Conservation (phyloP, 352 stramenopile species). For the Phytophthora lateralis region DNA sequence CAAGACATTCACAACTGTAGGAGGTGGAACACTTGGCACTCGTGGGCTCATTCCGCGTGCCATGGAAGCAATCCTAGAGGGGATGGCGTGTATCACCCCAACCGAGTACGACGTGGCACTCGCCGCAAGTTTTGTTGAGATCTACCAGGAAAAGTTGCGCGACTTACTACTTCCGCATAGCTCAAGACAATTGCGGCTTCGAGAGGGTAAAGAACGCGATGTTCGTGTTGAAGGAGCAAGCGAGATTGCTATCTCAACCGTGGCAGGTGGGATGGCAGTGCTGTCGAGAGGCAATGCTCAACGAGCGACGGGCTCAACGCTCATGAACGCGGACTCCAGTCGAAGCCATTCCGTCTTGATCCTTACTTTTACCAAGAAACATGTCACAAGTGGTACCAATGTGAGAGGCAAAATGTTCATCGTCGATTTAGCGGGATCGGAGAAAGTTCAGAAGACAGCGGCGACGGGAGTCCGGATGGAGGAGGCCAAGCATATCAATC, state of each 20-base stretch:
- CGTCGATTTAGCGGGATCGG: conserved; percentile 75
- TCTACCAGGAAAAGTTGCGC: conserved; percentile 73
- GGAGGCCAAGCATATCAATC: conserved; percentile 81
- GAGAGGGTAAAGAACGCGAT: conserved; percentile 43
- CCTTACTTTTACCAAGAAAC: conserved; percentile 47
- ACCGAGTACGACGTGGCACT: conserved; percentile 40
- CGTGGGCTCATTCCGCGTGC: conserved; percentile 47
- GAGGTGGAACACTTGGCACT: conserved; percentile 19
- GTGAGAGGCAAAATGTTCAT: conserved; percentile 48
- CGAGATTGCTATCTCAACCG: conserved; percentile 45
- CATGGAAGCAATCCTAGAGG: conserved; percentile 41
- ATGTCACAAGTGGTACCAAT: conserved; percentile 12
- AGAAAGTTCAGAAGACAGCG: conserved; percentile 61
- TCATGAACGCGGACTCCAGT: conserved; percentile 70
- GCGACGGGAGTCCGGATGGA: conserved; percentile 60
- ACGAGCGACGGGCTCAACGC: conserved; percentile 48
- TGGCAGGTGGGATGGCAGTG: conserved; percentile 36
- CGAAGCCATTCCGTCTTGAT: conserved; percentile 77
- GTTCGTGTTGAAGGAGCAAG: conserved; percentile 61
- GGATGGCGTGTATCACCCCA: conserved; percentile 20
- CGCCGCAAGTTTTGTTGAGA: conserved; percentile 62
- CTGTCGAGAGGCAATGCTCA: conserved; percentile 45
- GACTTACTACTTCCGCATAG: conserved; percentile 58
- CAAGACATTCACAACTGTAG: conserved; percentile 69
- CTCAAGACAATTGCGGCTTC: conserved; percentile 39